Evolutionary conservation across 352 stramenopile genomes (phyloP), one percentile per base, ranked within the genome.

Genomic region (Globisporangium camurandrum): DNA sequence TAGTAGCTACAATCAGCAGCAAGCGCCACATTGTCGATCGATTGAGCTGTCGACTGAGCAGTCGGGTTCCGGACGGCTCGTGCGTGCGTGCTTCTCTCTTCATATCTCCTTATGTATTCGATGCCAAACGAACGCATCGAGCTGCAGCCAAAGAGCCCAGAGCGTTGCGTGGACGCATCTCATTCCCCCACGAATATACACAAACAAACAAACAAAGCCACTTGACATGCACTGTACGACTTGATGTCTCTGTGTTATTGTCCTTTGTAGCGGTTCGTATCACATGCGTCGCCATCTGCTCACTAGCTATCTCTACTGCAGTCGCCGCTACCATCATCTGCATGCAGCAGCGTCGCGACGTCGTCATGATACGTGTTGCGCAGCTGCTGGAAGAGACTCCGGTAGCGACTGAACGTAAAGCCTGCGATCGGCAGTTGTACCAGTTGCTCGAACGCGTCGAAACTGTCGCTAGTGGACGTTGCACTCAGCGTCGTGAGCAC

Each of bases 351-450:
- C 19, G 39, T 24, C 6, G 26, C 27, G 22, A 79, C 54, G n/a
- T 65, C 47, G 6, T 78, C 61, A 23, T 79, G 67, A 36, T 88
- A 83, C 16, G 71, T 54, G 45, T 63, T 79, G 46, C 67, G 66
- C 41, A 86, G 54, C 1, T 59, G 65, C 12, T 81, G 43, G 17
- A 88, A 56, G n/a, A 79, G 43, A 22, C 44, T 45, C 22, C 61
- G 52, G 59, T 62, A 78, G n/a, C 53, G 37, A 11, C 44, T 56
- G 38, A 86, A 86, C 5, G 52, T 42, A 39, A 88, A 88, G 26
- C 62, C 49, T 9, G 53, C 36, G 40, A 88, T 79, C 4, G 76
- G 73, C 4, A 61, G 53, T 28, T 66, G 55, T 0, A 73, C 47
- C 14, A 82, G 58, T 5, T 52, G 54, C 3, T 75, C 42, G 41